These are phyloP conservation scores for Colletotrichum karsti DNA, from an alignment of 2,329 filamentous ascomycete genomes.

Conservation along the genomic window DNA sequence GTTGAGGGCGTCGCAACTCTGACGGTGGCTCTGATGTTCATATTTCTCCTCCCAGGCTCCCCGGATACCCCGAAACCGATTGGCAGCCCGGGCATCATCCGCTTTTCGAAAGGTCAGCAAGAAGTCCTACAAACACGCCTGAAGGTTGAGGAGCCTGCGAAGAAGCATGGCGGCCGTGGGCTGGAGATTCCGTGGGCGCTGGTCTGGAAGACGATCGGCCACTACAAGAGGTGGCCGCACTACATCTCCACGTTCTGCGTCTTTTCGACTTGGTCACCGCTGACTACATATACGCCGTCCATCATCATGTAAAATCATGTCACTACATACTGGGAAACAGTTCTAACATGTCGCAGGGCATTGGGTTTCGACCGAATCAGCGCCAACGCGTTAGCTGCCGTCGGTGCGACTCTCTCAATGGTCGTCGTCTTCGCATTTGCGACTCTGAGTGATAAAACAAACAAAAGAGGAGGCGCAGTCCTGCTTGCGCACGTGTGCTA, in stretches of 20 bases:
- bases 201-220: conserved; percentile 52
- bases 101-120: conserved; percentile 43
- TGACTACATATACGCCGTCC: conserved; percentile 60
- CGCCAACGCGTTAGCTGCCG: conserved; percentile 56
- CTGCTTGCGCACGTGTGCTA: conserved; percentile 54
- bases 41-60: conserved; percentile 52
- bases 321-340: background rate
- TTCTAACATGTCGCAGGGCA: conserved; percentile 35
- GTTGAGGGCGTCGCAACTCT: conserved; percentile 56
- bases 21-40: conserved; percentile 44
- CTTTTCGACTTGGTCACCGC: conserved; percentile 60
- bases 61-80: conserved; percentile 49
- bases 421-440: conserved; percentile 57
- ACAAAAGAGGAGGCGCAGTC: conserved; percentile 51
- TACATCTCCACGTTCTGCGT: conserved; percentile 58
- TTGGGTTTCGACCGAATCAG: conserved; percentile 54
- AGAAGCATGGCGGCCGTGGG: conserved; percentile 42
- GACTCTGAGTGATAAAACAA: conserved; percentile 55
- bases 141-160: conserved; percentile 39
- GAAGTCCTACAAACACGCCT: conserved; percentile 43
- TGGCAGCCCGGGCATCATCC: conserved; percentile 45
- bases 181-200: conserved; percentile 45
- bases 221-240: conserved; percentile 56
- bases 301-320: conserved; percentile 45
- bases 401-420: conserved; percentile 52